phyloP scores from a whole-genome alignment of 768 basidiomycete species.

The Pleurotus ostreatus region DNA sequence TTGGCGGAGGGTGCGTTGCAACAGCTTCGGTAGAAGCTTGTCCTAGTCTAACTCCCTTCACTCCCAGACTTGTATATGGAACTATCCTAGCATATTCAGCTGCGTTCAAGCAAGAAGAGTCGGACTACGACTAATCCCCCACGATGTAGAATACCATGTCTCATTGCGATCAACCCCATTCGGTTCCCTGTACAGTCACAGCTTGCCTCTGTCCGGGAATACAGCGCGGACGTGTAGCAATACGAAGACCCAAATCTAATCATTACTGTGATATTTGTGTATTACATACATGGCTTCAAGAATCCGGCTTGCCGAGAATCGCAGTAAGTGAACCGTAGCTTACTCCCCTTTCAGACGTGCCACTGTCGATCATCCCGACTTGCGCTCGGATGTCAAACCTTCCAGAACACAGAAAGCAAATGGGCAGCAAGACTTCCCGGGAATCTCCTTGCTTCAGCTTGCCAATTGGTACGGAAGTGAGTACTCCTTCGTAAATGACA shows the following conservation, averaged over 20 bases:
- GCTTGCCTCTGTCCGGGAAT: too few relatives aligned
- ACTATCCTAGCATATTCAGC: conserved; percentile 88
- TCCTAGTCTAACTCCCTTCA: conserved; percentile 2
- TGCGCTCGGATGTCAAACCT: conserved; percentile 51
- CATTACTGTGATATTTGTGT: too few relatives aligned
- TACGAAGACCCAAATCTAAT: too few relatives aligned
- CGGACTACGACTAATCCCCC: conserved; percentile 65
- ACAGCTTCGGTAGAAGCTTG: neutral
- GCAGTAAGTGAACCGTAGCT: neutral
- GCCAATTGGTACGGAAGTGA: conserved; percentile 60
- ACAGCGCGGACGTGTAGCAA: too few relatives aligned
- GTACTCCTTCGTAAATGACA: conserved; percentile 65
- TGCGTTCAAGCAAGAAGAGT: conserved; percentile 75
- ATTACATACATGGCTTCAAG: neutral
- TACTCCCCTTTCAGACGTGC: neutral
- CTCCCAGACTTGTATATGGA: conserved; percentile 72
- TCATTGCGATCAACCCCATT: neutral
- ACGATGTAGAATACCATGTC: neutral
- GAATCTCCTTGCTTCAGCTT: conserved; percentile 53
- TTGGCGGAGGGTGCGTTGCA: conserved; percentile 78
- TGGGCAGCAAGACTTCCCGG: conserved; percentile 44
- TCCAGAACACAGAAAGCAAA: conserved; percentile 75
- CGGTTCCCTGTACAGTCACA: neutral
- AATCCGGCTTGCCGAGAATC: neutral
- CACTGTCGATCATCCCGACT: conserved; percentile 22